Percentiles rank a stretch among this genome's conserved stretches.
These are phyloP conservation scores for Suhomyces panamericanus DNA, from an alignment of 1,139 yeast species.

Conservation along the genomic window DNA sequence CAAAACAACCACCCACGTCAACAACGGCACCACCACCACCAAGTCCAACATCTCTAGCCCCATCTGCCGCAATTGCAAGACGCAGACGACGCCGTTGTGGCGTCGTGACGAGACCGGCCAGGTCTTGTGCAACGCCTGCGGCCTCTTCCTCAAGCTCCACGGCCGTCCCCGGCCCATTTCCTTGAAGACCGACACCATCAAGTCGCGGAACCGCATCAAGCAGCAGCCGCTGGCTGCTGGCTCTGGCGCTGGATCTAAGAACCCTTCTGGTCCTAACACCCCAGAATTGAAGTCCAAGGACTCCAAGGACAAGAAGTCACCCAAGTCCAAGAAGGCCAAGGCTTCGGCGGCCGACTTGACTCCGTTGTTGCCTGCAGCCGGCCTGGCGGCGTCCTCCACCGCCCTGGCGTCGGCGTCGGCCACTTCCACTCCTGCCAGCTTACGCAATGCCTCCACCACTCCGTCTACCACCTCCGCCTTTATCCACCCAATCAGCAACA, in stretches of 20 bases:
- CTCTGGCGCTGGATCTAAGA: slow-evolving; percentile 22
- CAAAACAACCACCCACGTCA: slow-evolving; percentile 37
- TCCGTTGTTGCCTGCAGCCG: slow-evolving; percentile 33
- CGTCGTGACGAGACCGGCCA: slow-evolving; percentile 92
- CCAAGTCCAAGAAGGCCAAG: slow-evolving; percentile 31
- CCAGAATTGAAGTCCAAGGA: slow-evolving; percentile 49
- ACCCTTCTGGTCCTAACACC: slow-evolving; percentile 41
- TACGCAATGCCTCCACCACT: slow-evolving; percentile 7
- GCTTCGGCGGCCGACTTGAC: slow-evolving; percentile 24
- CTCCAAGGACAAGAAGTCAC: slow-evolving; percentile 31
- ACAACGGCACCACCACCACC: slow-evolving; percentile 47
- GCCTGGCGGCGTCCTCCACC: slow-evolving; percentile 8
- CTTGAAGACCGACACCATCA: slow-evolving; percentile 86
- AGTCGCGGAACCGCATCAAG: slow-evolving; percentile 80
- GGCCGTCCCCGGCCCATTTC: slow-evolving; percentile 92
- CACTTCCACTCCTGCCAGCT: slow-evolving; percentile 6
- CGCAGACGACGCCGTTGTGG: slow-evolving; percentile 94
- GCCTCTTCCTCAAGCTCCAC: slow-evolving; percentile 83
- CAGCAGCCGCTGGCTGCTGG: slow-evolving; percentile 27
- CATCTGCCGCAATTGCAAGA: slow-evolving; percentile 84
- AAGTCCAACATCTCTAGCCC: slow-evolving; percentile 60
- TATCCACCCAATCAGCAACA: slow-evolving; percentile 15
- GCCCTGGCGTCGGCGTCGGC: slow-evolving; percentile 11
- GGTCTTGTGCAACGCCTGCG: slow-evolving; percentile 94
- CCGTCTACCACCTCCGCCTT: slow-evolving; percentile 10